Evolutionary conservation across 2,329 filamentous ascomycete genomes (phyloP).

Genomic region (Colletotrichum gloeosporioides): DNA sequence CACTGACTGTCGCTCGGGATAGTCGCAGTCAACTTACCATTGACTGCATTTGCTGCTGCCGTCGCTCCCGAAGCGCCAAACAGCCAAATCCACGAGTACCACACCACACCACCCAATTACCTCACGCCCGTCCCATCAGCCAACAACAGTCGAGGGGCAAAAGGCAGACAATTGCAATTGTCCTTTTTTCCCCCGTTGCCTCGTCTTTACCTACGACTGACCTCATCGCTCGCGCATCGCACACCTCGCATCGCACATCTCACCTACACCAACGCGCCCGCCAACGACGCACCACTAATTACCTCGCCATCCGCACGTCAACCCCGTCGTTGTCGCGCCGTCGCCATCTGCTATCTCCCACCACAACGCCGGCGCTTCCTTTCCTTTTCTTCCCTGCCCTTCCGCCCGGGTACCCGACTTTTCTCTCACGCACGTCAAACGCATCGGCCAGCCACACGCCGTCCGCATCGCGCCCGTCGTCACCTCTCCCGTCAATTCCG

Average conservation of each 20-base stretch:
- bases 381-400: background rate
- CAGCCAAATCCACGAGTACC: background rate
- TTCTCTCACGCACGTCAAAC: conserved; percentile 1
- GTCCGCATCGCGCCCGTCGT: background rate
- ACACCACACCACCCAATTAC: background rate
- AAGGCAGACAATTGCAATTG: background rate
- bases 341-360: background rate
- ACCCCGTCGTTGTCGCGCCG: background rate
- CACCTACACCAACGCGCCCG: background rate
- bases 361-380: background rate
- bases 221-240: background rate
- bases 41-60: background rate
- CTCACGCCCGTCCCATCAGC: background rate
- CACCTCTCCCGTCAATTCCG: background rate
- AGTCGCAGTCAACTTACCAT: background rate
- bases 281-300: background rate
- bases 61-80: background rate
- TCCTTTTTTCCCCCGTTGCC: background rate
- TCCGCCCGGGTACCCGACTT: background rate
- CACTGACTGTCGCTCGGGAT: background rate
- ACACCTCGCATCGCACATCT: background rate
- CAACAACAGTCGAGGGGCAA: background rate
- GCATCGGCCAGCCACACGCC: conserved; percentile 1
- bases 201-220: background rate
- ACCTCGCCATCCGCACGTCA: background rate